Conservation (phyloP, 768 basidiomycete species). For the Phlegmacium glaucopus region DNA sequence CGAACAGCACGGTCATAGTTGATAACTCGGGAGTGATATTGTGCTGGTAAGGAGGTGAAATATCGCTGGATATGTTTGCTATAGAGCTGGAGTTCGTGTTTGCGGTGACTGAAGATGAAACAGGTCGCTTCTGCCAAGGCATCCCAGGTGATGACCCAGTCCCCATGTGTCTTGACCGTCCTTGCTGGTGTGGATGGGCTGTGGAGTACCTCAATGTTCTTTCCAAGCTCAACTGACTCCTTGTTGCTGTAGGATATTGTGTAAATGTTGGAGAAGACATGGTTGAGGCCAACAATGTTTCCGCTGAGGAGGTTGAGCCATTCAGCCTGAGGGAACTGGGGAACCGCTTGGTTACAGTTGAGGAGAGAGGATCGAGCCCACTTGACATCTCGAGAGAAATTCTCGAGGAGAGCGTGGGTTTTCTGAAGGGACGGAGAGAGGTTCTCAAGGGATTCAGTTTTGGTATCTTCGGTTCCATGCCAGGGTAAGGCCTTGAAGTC, state of each 20-base stretch:
- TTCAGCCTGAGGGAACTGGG: conserved; percentile 20
- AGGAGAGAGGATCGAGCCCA: conserved; percentile 9
- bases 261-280: conserved; percentile 18
- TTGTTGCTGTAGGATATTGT: conserved; percentile 6
- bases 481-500: too few relatives aligned
- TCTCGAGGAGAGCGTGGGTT: conserved; percentile 10
- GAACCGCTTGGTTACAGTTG: conserved; percentile 5
- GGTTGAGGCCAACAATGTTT: conserved; percentile 21
- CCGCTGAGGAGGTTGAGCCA: conserved; percentile 23
- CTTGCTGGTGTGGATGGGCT: conserved; percentile 4
- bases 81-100: conserved; percentile 8
- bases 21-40: conserved; percentile 19
- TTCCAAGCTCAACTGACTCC: neutral
- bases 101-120: conserved; percentile 22
- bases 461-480: too few relatives aligned
- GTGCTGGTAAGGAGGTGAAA: conserved; percentile 13
- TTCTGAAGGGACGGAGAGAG: conserved; percentile 9
- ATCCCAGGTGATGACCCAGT: conserved; percentile 25
- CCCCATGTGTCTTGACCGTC: conserved; percentile 8
- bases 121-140: conserved; percentile 8
- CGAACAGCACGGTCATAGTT: conserved; percentile 21
- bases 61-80: conserved; percentile 1
- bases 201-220: neutral
- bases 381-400: conserved; percentile 10
- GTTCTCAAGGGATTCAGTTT: too few relatives aligned